Evolutionary conservation across 2,329 filamentous ascomycete genomes (phyloP).

Genomic region (Phyllosticta paracitricarpa): DNA sequence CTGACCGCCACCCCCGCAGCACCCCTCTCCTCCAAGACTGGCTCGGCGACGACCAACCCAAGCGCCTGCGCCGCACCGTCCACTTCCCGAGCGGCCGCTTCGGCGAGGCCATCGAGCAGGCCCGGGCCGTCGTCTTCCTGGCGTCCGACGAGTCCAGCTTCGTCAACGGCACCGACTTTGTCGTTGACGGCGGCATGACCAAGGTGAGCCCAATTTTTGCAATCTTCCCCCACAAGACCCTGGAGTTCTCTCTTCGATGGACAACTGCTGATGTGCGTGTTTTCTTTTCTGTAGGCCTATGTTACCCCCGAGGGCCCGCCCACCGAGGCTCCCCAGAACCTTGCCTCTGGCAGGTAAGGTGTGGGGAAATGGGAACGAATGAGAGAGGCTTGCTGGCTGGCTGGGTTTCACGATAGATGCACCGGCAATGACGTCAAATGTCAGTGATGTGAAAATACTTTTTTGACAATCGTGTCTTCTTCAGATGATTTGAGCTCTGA

Average conservation of each 20-base stretch:
- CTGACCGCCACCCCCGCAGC: constrained; percentile 26
- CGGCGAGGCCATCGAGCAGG: constrained; percentile 89
- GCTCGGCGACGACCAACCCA: constrained; percentile 76
- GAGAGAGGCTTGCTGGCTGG: background rate
- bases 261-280: constrained; percentile 27
- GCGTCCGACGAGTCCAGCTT: constrained; percentile 84
- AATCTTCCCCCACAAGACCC: constrained; percentile 11
- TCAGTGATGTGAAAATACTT: background rate
- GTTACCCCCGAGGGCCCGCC: constrained; percentile 52
- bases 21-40: constrained; percentile 87
- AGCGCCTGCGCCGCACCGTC: constrained; percentile 72
- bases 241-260: background rate
- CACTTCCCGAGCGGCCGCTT: constrained; percentile 86
- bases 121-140: constrained; percentile 77
- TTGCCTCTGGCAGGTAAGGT: constrained; percentile 18
- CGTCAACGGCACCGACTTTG: constrained; percentile 84
- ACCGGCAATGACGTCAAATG: background rate
- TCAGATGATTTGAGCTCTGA: too few species aligned
- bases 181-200: constrained; percentile 92
- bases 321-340: constrained; percentile 43
- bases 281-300: constrained; percentile 43
- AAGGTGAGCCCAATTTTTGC: constrained; percentile 39
- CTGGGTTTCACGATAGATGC: background rate
- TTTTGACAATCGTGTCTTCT: too few species aligned
- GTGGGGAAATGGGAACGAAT: background rate